Base-by-base conservation (phyloP, 352 stramenopile genomes). In the Phytophthora parvispora region DNA sequence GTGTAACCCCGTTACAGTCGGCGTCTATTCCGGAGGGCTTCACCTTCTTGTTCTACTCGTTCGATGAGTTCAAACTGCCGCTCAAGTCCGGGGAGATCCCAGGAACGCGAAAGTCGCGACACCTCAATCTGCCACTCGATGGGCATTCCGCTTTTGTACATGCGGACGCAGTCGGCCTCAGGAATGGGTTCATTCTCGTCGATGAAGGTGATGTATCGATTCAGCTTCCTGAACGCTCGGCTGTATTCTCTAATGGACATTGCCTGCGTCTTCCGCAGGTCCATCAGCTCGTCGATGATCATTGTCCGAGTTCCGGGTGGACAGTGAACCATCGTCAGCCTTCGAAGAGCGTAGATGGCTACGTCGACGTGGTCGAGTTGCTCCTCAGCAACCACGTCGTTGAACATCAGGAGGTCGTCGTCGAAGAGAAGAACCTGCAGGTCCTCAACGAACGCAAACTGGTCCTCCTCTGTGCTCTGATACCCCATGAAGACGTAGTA, bases 351-450 rank as follows among this genome's bases (percentile, higher is more conserved):
- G n/a, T 43, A 43, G 31, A 57, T 57, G 50, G 50, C 50, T 45
- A 57, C 50, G n/a, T 57, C 31, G 2, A 24, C 6, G 29, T 45
- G 28, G 15, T 45, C 29, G 6, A 27, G 50, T 24, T 27, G 29
- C 31, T 45, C 50, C n/a, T 57, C 50, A n/a, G 29, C 29, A n/a
- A 47, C 50, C 4, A 57, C 4, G 29, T 42, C 28, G 50, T 45
- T 57, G 15, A 57, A 57, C 28, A 57, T 45, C 1, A 57, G 28
- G 16, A 57, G 31, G 29, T 45, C 50, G 15, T 45, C 50, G 50
- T 57, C n/a, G 50, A 57, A 42, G 3, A 57, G 31, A n/a, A 57
- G 31, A 5, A 57, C 29, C 40, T n/a, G n/a, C n/a, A n/a, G n/a
- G n/a, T n/a, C n/a, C n/a, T n/a, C n/a, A n/a, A n/a, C n/a, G n/a